Conservation (phyloP, 257 asterid species). For the Vinca minor region DNA sequence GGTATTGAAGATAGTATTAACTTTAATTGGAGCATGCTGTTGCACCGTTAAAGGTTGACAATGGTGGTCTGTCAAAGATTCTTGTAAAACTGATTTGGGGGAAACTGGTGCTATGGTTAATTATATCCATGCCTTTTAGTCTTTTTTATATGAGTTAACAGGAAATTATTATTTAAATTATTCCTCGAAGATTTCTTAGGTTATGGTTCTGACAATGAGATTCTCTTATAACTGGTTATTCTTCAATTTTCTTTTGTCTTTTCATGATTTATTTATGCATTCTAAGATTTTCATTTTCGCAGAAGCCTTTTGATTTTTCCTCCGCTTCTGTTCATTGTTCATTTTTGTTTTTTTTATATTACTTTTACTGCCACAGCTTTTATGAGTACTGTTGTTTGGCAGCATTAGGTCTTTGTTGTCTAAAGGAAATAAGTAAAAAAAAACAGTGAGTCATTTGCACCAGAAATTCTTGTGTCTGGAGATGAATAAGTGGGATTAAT, state of each 20-base stretch:
- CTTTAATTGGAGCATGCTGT: background rate
- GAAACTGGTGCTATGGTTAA: background rate
- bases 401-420: too few relatives aligned
- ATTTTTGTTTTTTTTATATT: background rate
- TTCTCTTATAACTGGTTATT: background rate
- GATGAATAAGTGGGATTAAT: background rate
- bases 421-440: background rate
- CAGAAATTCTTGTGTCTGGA: background rate
- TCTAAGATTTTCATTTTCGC: background rate
- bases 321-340: background rate
- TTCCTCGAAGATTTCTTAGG: background rate
- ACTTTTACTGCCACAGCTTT: background rate
- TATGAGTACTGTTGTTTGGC: background rate
- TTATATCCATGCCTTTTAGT: background rate
- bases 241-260: background rate
- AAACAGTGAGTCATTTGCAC: background rate
- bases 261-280: background rate
- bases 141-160: background rate
- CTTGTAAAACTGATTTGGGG: background rate
- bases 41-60: background rate
- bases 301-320: background rate
- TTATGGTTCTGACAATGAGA: background rate
- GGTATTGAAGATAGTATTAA: background rate
- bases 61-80: background rate
- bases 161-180: background rate